These are phyloP conservation scores for Floccularia luteovirens DNA, from an alignment of 768 basidiomycete genomes.

Conservation along the genomic window DNA sequence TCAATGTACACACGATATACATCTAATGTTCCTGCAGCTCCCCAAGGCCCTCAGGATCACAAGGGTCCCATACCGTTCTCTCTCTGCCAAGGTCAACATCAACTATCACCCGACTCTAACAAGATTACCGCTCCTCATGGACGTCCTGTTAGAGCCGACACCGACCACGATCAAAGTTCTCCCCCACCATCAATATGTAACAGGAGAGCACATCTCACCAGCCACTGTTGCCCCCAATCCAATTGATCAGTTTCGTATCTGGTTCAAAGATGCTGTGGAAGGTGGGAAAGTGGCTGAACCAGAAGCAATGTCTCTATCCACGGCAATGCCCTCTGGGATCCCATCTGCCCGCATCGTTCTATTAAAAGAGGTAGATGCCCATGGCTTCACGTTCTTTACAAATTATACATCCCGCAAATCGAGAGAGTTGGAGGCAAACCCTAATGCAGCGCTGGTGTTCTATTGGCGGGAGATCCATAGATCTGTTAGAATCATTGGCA, in stretches of 20 bases:
- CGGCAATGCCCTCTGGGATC: constrained; percentile 60
- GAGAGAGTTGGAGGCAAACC: constrained; percentile 67
- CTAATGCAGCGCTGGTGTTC: constrained; percentile 76
- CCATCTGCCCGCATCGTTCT: constrained; percentile 89
- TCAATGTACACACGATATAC: no score
- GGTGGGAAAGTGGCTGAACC: constrained; percentile 65
- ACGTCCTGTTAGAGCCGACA: constrained; percentile 36
- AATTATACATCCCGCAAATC: constrained; percentile 96
- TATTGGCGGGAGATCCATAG: constrained; percentile 87
- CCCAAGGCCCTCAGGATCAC: no score
- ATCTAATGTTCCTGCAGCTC: no score
- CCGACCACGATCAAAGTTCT: constrained; percentile 59
- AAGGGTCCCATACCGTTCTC: no score
- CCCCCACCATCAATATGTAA: constrained; percentile 70
- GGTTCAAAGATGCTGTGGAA: constrained; percentile 69
- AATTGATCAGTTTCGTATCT: constrained; percentile 76
- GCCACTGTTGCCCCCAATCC: constrained; percentile 57
- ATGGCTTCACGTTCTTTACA: constrained; percentile 94
- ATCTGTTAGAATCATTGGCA: constrained; percentile 79
- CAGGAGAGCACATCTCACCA: constrained; percentile 57
- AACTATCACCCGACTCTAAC: no score
- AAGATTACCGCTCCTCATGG: no score
- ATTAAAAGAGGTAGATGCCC: constrained; percentile 82
- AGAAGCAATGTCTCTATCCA: constrained; percentile 84
- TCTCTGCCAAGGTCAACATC: no score